Conservation (phyloP, 2,329 filamentous ascomycete genomes). For the Fusarium bactridioides region DNA sequence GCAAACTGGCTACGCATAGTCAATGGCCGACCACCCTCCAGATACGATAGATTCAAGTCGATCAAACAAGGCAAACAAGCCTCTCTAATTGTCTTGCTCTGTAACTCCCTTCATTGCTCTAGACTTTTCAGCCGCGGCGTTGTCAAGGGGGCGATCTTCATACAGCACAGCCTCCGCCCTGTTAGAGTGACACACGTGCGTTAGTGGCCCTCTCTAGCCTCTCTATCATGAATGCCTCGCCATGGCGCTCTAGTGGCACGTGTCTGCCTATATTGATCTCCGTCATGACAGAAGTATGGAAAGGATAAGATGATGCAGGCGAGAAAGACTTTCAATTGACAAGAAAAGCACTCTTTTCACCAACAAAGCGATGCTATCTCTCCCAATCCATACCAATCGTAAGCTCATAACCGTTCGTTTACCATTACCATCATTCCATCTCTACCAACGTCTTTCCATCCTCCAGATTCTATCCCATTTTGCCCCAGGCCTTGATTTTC, state of each 20-base stretch:
- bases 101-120: not conserved
- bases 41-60: not conserved
- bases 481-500: not conserved
- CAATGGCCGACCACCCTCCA: not conserved
- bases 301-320: not conserved
- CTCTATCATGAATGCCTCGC: conserved; percentile 9
- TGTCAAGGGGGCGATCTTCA: not conserved
- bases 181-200: conserved; percentile 7
- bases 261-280: conserved; percentile 3
- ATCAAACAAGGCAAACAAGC: not conserved
- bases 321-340: conserved; percentile 10
- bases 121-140: not conserved
- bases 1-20: not conserved
- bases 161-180: conserved; percentile 26
- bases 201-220: not conserved
- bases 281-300: not conserved
- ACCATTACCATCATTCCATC: not conserved
- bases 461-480: not conserved
- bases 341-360: not conserved
- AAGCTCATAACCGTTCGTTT: conserved; percentile 21
- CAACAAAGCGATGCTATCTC: not conserved
- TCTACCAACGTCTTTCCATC: not conserved
- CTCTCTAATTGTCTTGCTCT: not conserved
- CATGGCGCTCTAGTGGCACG: not conserved
- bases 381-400: conserved; percentile 15